A percentile compares a stretch with the other conserved stretches of the same genome.
These are phyloP conservation scores for Aspergillus flavus DNA, from an alignment of 2,329 filamentous ascomycete genomes.

Conservation along the genomic window DNA sequence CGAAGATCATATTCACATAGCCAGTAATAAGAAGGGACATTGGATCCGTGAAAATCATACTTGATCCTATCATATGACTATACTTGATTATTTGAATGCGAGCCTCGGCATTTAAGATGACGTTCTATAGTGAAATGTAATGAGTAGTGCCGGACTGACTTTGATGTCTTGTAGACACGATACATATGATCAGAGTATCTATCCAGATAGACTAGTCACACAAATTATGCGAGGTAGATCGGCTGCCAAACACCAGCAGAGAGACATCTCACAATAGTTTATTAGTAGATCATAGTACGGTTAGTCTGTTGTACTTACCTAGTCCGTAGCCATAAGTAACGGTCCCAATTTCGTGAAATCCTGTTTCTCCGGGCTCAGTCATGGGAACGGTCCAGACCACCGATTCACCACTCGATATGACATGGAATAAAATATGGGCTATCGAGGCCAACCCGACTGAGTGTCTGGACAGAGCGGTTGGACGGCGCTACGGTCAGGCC, in stretches of 20 bases:
- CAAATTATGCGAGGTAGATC: not conserved
- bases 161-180: not conserved
- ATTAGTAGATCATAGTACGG: not conserved
- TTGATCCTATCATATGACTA: not conserved
- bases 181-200: not conserved
- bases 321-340: not conserved
- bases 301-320: not conserved
- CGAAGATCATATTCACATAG: too few relatives aligned
- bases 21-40: too few relatives aligned
- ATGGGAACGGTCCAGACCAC: not conserved
- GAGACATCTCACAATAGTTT: not conserved
- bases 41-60: too few relatives aligned
- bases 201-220: not conserved
- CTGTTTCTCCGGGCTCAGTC: not conserved
- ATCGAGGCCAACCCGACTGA: not conserved
- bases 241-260: not conserved
- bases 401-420: not conserved
- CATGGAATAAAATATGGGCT: not conserved
- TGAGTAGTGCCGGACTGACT: too few relatives aligned
- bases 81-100: not conserved
- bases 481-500: not conserved
- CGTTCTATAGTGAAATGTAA: not conserved
- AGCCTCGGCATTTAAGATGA: not conserved
- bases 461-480: not conserved
- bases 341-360: not conserved